Evolutionary conservation across 208 protist species (phyloP), one percentile per base, ranked within the genome.

Genomic region (Crithidia expoeki): DNA sequence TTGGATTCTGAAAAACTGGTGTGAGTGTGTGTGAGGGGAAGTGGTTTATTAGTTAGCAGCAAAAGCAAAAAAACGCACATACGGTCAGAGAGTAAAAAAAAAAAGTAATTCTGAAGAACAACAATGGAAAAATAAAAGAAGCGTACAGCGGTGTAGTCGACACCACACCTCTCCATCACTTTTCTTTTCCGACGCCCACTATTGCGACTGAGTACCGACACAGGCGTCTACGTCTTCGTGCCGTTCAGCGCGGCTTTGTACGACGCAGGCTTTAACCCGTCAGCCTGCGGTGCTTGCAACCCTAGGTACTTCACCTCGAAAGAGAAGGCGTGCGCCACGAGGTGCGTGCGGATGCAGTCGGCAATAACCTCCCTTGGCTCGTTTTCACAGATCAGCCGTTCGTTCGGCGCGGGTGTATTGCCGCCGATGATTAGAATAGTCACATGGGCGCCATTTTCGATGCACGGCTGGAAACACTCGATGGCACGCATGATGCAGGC

Each of bases 371-470:
- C 50, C 50, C 30, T 53, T 11, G 68, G 21, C 47, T 73, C 66
- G 33, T 63, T 71, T 16, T 56, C 16, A 40, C 30, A 67, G 36
- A 67, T 60, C 2, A 27, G 69, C 60, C 25, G 64, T 2, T 59
- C 42, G 32, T 62, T 74, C 25, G 23, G 40, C 1, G 36, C 42
- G 25, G 42, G 47, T 5, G 17, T 9, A 21, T 53, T 34, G 14
- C 52, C 59, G 27, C 60, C 52, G 7, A 68, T 42, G 16, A 68
- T 68, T 17, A 55, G 12, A 6, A 74, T 62, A 16, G 1, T 34
- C 11, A 68, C 30, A 33, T 74, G 69, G 16, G 52, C 38, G 14
- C 69, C 69, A 14, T 61, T 61, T 36, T 68, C 60, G 40, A 68
- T 68, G 25, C 69, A 68, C 2, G 52, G 59, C 53, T 57, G 30